Evolutionary conservation across 805 yeast genomes (phyloP).

Genomic region (Candida glaebosa): DNA sequence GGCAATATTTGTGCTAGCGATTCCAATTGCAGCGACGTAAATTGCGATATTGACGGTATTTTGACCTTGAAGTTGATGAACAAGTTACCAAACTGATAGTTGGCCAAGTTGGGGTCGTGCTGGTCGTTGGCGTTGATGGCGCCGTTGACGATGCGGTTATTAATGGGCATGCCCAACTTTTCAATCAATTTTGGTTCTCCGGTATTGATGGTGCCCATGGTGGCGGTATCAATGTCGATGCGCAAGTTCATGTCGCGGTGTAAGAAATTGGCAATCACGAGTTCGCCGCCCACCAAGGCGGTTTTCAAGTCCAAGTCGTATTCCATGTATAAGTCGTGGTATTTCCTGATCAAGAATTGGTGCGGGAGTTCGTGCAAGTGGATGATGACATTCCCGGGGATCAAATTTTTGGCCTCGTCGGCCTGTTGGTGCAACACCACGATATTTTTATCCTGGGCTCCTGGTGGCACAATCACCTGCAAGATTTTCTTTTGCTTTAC

Average conservation of each 20-base stretch:
- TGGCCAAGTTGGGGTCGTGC: too few relatives aligned
- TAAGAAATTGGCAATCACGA: constrained; percentile 32
- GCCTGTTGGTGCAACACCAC: constrained; percentile 57
- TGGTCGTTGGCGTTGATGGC: too few relatives aligned
- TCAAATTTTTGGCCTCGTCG: constrained; percentile 56
- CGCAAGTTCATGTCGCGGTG: constrained; percentile 28
- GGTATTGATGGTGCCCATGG: constrained; percentile 49
- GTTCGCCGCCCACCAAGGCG: constrained; percentile 55
- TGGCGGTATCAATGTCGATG: constrained; percentile 35
- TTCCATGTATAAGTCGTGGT: constrained; percentile 42
- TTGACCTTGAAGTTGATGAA: constrained; percentile 37
- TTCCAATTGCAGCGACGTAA: constrained; percentile 10
- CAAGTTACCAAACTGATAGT: constrained; percentile 39
- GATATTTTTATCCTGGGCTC: constrained; percentile 49
- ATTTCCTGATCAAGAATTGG: constrained; percentile 38
- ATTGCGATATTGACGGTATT: constrained; percentile 28
- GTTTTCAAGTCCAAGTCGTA: constrained; percentile 49
- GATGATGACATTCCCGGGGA: constrained; percentile 68
- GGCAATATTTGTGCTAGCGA: constrained; percentile 8
- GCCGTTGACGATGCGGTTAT: too few relatives aligned
- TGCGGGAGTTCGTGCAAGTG: constrained; percentile 44
- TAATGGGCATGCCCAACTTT: constrained; percentile 63
- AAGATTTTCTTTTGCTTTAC: constrained; percentile 48
- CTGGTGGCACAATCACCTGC: constrained; percentile 52
- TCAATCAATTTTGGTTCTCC: constrained; percentile 46